Percentiles rank a stretch among this genome's conserved stretches.
These are phyloP conservation scores for Starmerella stellata DNA, from an alignment of 805 yeast genomes.

Conservation along the genomic window DNA sequence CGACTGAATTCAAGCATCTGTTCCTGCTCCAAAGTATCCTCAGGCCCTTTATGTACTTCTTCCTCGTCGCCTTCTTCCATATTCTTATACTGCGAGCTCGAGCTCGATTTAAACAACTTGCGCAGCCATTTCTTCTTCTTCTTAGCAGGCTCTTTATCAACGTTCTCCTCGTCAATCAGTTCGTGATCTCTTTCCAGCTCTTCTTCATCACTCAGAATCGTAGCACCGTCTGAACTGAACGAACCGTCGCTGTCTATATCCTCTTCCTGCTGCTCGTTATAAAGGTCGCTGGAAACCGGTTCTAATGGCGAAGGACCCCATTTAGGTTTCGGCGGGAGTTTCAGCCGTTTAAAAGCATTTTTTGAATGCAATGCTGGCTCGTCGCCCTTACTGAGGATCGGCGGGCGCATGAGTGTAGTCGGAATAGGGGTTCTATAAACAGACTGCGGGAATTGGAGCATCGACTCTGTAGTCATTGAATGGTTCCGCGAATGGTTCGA, in stretches of 20 bases:
- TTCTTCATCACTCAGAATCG: slow-evolving; percentile 1
- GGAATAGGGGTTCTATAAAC: slow-evolving; percentile 26
- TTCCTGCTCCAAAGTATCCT: slow-evolving; percentile 10
- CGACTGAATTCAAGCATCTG: slow-evolving; percentile 19
- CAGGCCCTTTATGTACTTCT: slow-evolving; percentile 3
- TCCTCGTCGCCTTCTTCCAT: slow-evolving; percentile 6
- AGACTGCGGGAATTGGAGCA: background rate
- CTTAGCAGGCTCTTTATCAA: slow-evolving; percentile 7
- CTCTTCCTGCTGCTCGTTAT: slow-evolving; percentile 7
- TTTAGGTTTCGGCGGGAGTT: slow-evolving; percentile 11
- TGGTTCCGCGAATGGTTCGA: background rate
- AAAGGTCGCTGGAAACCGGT: no score
- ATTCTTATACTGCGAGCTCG: slow-evolving; percentile 4
- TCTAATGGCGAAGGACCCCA: slow-evolving; percentile 17
- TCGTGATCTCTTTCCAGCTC: slow-evolving; percentile 18
- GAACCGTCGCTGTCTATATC: background rate
- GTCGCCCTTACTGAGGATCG: slow-evolving; percentile 17
- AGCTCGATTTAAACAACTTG: slow-evolving; percentile 7
- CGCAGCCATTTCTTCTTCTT: slow-evolving; percentile 6
- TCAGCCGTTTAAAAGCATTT: no score
- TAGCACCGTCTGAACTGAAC: slow-evolving; percentile 4
- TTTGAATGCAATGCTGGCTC: slow-evolving; percentile 1
- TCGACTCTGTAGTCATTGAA: background rate
- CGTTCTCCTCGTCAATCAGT: slow-evolving; percentile 19
- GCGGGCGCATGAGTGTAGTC: slow-evolving; percentile 21